Percentiles rank a stretch among this genome's conserved stretches.
Evolutionary conservation across 768 basidiomycete genomes (phyloP).

Genomic region (Boletus sp.): DNA sequence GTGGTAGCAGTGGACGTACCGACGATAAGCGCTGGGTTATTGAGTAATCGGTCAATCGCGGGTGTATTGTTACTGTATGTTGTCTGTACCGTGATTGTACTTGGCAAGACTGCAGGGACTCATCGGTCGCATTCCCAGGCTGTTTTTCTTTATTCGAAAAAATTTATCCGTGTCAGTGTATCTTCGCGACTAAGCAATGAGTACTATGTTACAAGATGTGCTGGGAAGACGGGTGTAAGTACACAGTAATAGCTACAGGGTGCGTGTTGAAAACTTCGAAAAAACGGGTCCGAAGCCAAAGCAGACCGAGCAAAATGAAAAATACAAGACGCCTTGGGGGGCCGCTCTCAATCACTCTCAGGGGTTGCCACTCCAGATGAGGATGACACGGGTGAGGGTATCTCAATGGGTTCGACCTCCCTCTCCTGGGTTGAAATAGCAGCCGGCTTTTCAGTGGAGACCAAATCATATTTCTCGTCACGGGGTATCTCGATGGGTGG

Average conservation of each 20-base stretch:
- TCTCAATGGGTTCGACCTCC: slow-evolving; percentile 55
- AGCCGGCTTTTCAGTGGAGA: slow-evolving; percentile 55
- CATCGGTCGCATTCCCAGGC: not conserved
- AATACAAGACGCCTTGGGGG: not conserved
- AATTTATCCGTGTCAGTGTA: not conserved
- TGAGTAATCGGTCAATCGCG: slow-evolving; percentile 12
- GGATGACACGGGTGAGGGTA: slow-evolving; percentile 50
- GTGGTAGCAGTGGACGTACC: slow-evolving; percentile 3
- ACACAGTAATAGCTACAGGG: slow-evolving; percentile 15
- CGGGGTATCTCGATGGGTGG: slow-evolving; percentile 45
- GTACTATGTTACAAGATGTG: slow-evolving; percentile 9
- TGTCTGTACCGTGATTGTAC: not conserved
- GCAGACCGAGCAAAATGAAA: not conserved
- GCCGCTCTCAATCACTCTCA: slow-evolving; percentile 23
- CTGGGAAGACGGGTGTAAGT: not conserved
- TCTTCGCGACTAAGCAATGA: not conserved
- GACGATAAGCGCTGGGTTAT: slow-evolving; percentile 30
- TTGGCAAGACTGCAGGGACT: not conserved
- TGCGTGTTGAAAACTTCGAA: slow-evolving; percentile 5
- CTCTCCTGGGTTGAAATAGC: slow-evolving; percentile 57
- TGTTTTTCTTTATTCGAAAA: not conserved
- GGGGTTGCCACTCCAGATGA: slow-evolving; percentile 36
- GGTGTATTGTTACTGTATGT: not conserved
- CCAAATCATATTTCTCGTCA: slow-evolving; percentile 49
- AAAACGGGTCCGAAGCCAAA: slow-evolving; percentile 1